These are phyloP conservation scores for Citrus mangshanensis DNA, from an alignment of 345 rosid genomes.

Conservation along the genomic window DNA sequence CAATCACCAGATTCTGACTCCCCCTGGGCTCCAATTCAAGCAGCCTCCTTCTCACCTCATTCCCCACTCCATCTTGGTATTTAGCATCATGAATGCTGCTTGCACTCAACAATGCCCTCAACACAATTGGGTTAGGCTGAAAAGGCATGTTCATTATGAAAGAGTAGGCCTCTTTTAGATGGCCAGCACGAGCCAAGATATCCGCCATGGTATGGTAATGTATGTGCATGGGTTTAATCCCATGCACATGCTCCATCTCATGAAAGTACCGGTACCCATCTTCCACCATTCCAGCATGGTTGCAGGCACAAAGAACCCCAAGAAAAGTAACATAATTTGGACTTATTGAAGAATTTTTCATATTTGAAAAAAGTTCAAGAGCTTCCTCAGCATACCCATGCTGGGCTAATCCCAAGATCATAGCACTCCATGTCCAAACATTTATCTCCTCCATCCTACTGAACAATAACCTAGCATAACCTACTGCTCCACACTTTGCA, in stretches of 20 bases:
- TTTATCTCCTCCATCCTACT: conserved; percentile 50
- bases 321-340: conserved; percentile 87
- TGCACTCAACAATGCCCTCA: conserved; percentile 75
- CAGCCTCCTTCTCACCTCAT: conserved; percentile 53
- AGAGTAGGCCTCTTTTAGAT: conserved; percentile 52
- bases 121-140: conserved; percentile 55
- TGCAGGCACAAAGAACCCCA: conserved; percentile 81
- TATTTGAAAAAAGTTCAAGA: conserved; percentile 44
- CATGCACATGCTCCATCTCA: conserved; percentile 62
- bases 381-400: conserved; percentile 68
- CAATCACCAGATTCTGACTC: conserved; percentile 69
- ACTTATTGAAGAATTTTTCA: conserved; percentile 28
- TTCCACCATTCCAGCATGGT: conserved; percentile 71
- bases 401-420: conserved; percentile 84
- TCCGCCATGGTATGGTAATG: conserved; percentile 87
- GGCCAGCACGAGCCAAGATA: conserved; percentile 73
- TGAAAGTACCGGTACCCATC: conserved; percentile 60
- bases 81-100: conserved; percentile 45
- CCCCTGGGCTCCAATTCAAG: conserved; percentile 72
- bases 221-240: conserved; percentile 62
- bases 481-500: conserved; percentile 58
- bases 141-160: conserved; percentile 51
- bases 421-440: conserved; percentile 94
- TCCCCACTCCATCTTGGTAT: conserved; percentile 38
- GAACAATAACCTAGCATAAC: conserved; percentile 51